Evolutionary conservation across 805 yeast genomes (phyloP).

Genomic region (Pichia cephalocereana): DNA sequence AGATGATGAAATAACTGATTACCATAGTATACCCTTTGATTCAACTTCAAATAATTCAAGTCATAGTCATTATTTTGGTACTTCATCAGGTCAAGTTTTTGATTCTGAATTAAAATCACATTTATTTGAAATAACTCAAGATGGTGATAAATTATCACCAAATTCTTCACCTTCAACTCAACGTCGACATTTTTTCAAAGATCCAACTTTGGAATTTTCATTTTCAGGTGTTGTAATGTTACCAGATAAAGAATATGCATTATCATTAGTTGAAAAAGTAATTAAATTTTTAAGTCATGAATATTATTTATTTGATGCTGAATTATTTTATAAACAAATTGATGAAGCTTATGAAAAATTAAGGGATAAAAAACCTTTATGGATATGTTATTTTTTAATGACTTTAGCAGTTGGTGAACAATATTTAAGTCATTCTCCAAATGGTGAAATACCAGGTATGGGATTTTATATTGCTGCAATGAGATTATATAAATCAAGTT

Average conservation of each 20-base stretch:
- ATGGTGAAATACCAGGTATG: conserved; percentile 19
- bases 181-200: conserved; percentile 9
- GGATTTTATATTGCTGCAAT: conserved; percentile 22
- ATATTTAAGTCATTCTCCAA: conserved; percentile 9
- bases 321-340: conserved; percentile 7
- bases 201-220: conserved; percentile 6
- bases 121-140: conserved; percentile 6
- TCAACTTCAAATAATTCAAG: neutral
- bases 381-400: conserved; percentile 12
- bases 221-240: conserved; percentile 13
- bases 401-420: conserved; percentile 16
- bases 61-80: conserved; percentile 3
- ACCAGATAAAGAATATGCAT: conserved; percentile 15
- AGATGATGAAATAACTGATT: neutral
- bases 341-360: conserved; percentile 14
- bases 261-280: conserved; percentile 9
- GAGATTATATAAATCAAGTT: conserved; percentile 12
- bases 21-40: conserved; percentile 1
- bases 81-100: conserved; percentile 9
- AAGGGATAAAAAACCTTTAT: conserved; percentile 10
- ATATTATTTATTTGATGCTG: conserved; percentile 12
- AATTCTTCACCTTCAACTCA: neutral
- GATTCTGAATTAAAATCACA: conserved; percentile 10
- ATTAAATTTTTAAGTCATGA: conserved; percentile 9
- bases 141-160: neutral